A percentile compares a stretch with the other conserved stretches of the same genome.
These are phyloP conservation scores for Hericium erinaceus DNA, from an alignment of 768 basidiomycete genomes.

Conservation along the genomic window DNA sequence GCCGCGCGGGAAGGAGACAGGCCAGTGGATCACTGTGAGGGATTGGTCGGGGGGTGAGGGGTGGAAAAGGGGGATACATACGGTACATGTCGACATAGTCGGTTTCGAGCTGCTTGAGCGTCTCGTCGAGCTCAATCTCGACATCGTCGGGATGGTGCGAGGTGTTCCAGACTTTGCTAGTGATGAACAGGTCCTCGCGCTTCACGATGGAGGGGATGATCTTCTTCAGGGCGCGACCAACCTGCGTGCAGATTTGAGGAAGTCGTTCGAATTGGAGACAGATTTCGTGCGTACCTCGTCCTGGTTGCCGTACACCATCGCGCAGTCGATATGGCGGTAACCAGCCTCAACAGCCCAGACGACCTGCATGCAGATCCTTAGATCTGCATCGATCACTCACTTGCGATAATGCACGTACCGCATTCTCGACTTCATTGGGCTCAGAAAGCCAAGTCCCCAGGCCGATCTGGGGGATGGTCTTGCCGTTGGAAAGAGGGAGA, in stretches of 20 bases:
- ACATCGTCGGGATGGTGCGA: slow-evolving; percentile 57
- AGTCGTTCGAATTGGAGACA: too few species aligned
- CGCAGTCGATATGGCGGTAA: slow-evolving; percentile 81
- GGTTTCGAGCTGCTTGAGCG: slow-evolving; percentile 59
- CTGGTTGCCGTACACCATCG: slow-evolving; percentile 74
- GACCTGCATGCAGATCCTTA: slow-evolving; percentile 34
- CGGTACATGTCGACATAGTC: slow-evolving; percentile 79
- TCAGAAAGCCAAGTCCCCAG: slow-evolving; percentile 77
- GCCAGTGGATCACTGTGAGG: slow-evolving; percentile 67
- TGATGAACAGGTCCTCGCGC: slow-evolving; percentile 75
- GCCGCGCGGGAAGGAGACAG: slow-evolving; percentile 56
- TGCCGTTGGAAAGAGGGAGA: slow-evolving; percentile 37
- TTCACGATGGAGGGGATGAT: slow-evolving; percentile 70
- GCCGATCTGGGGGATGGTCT: slow-evolving; percentile 64
- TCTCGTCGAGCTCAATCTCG: slow-evolving; percentile 68
- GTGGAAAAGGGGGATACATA: slow-evolving; percentile 23
- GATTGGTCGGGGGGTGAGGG: background rate
- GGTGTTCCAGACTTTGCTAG: slow-evolving; percentile 78
- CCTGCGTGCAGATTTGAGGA: slow-evolving; percentile 17
- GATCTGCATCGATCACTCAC: background rate
- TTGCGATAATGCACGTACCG: slow-evolving; percentile 35
- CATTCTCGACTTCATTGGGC: slow-evolving; percentile 65
- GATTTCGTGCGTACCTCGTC: slow-evolving; percentile 33
- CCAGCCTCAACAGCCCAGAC: slow-evolving; percentile 66
- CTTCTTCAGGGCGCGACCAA: slow-evolving; percentile 66